Conservation (phyloP, 768 basidiomycete genomes). For the Mycena epipterygia region DNA sequence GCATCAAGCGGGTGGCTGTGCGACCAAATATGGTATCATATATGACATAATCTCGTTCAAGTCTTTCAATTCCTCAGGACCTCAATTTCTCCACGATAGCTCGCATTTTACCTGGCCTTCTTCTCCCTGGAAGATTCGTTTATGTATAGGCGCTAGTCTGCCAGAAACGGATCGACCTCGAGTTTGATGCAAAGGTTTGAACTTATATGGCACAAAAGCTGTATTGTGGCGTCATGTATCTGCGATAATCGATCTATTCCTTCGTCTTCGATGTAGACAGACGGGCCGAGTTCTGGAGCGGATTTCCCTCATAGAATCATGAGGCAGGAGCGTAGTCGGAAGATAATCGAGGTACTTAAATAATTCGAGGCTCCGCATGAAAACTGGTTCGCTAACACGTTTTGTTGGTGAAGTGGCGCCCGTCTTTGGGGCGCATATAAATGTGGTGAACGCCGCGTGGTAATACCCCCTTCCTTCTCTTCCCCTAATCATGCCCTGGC, state of each 20-base stretch:
- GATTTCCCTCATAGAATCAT: not conserved
- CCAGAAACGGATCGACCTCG: not conserved
- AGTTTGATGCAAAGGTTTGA: not conserved
- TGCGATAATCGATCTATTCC: conserved; percentile 15
- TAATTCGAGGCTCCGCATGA: not conserved
- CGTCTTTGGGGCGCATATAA: conserved; percentile 17
- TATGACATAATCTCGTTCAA: no score
- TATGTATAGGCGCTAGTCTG: no score
- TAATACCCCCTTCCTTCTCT: not conserved
- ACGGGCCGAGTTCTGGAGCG: not conserved
- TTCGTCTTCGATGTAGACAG: not conserved
- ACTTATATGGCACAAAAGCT: conserved; percentile 25
- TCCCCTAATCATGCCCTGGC: conserved; percentile 6
- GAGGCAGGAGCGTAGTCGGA: no score
- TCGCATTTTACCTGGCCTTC: no score
- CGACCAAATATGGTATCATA: no score
- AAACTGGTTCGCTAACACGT: conserved; percentile 7
- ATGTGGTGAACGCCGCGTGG: not conserved
- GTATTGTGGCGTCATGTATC: not conserved
- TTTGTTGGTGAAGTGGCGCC: conserved; percentile 16
- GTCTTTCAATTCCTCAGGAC: no score
- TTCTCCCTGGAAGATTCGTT: no score
- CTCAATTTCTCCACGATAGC: no score
- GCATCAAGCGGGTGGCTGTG: no score
- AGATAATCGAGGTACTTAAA: no score